Evolutionary conservation across 192 early-diverging fungal genomes (phyloP).

Genomic region (Physocladia obscura): DNA sequence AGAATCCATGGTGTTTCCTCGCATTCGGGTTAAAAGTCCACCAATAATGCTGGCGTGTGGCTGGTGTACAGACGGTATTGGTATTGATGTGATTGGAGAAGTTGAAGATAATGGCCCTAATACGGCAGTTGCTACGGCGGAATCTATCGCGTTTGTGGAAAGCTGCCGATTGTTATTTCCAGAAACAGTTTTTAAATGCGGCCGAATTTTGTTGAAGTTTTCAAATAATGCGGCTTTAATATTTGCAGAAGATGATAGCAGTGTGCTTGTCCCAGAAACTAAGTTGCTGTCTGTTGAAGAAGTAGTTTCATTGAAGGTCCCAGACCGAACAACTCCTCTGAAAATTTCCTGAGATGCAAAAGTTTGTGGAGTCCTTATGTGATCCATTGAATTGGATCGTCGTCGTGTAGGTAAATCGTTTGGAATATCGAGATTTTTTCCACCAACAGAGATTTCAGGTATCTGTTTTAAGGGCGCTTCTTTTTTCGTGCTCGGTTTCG

Average conservation of each 20-base stretch:
- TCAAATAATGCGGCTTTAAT: not conserved
- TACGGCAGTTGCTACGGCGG: not conserved
- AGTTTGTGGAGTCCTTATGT: too few species aligned
- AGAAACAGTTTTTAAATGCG: constrained; percentile 1
- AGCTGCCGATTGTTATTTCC: not conserved
- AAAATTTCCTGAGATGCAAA: too few species aligned
- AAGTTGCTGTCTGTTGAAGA: not conserved
- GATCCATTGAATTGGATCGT: constrained; percentile 21
- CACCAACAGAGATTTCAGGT: not conserved
- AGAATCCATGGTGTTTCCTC: constrained; percentile 3
- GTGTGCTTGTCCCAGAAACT: not conserved
- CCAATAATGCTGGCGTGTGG: not conserved
- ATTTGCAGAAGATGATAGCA: not conserved
- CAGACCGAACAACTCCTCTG: too few species aligned
- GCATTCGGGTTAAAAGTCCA: constrained; percentile 6
- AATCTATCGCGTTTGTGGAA: not conserved
- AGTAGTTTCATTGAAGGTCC: not conserved
- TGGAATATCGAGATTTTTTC: not conserved
- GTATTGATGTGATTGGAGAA: too few species aligned
- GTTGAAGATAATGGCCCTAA: too few species aligned
- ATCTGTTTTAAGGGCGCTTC: not conserved
- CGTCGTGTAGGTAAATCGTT: too few species aligned
- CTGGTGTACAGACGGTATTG: not conserved
- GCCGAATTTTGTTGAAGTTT: not conserved
- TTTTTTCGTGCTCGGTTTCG: not conserved